Conservation (phyloP, 768 basidiomycete genomes). For the Erythrobasidium yunnanense region DNA sequence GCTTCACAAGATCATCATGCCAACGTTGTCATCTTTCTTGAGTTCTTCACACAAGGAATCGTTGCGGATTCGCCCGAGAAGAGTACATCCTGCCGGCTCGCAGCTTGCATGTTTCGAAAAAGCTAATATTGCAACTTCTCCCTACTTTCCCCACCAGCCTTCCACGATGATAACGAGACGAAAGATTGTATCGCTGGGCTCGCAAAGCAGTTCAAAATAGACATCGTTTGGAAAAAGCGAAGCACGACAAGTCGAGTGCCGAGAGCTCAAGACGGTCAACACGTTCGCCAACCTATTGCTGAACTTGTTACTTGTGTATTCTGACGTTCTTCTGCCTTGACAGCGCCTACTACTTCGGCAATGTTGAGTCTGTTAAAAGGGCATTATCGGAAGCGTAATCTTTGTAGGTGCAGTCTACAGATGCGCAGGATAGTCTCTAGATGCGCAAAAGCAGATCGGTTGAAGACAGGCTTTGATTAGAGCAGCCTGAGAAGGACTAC, state of each 20-base stretch:
- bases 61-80: slow-evolving; percentile 15
- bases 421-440: too few species aligned
- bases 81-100: not conserved
- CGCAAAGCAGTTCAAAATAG: slow-evolving; percentile 29
- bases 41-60: slow-evolving; percentile 17
- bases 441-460: too few species aligned
- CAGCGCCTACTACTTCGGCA: slow-evolving; percentile 32
- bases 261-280: slow-evolving; percentile 28
- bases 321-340: too few species aligned
- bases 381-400: slow-evolving; percentile 25
- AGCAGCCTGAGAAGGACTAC: slow-evolving; percentile 34
- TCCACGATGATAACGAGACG: not conserved
- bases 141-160: not conserved
- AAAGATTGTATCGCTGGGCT: slow-evolving; percentile 1
- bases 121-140: not conserved
- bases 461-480: not conserved
- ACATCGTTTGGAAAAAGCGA: slow-evolving; percentile 33
- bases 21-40: slow-evolving; percentile 14
- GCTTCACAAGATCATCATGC: not conserved
- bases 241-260: slow-evolving; percentile 5
- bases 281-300: slow-evolving; percentile 20
- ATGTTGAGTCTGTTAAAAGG: slow-evolving; percentile 29
- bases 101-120: not conserved
- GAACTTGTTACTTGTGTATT: too few species aligned
- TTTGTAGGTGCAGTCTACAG: slow-evolving; percentile 2